phyloP scores from a whole-genome alignment of 2,329 filamentous ascomycete genomes.

The Rhytidhysteron rufulum region DNA sequence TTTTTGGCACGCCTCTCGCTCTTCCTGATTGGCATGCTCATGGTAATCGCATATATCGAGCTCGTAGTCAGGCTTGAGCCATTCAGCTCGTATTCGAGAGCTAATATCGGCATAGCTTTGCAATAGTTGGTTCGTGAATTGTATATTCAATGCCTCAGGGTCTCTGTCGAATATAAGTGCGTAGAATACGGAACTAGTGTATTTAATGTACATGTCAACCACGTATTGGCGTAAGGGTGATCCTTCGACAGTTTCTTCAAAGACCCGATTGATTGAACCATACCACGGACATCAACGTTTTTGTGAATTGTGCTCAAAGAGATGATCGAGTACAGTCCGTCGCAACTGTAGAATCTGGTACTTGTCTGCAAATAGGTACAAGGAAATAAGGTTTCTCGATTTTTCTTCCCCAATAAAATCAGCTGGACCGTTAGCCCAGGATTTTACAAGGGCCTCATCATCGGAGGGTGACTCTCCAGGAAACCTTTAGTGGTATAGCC shows the following conservation, averaged over 20 bases:
- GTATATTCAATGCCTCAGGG: neutral
- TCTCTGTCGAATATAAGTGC: neutral
- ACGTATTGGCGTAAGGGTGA: slow-evolving; percentile 2
- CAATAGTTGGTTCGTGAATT: neutral
- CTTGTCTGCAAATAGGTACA: slow-evolving; percentile 8
- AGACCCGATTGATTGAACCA: neutral
- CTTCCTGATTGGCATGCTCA: slow-evolving; percentile 4
- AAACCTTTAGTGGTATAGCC: slow-evolving; percentile 9
- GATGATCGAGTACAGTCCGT: neutral
- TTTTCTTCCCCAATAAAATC: neutral
- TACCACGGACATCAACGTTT: neutral
- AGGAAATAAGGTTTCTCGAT: neutral
- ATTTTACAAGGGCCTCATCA: neutral
- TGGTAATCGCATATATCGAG: slow-evolving; percentile 8
- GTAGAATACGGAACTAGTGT: neutral
- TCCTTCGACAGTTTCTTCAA: neutral
- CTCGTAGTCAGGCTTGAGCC: neutral
- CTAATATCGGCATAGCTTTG: neutral
- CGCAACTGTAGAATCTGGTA: slow-evolving; percentile 1
- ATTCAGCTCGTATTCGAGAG: neutral
- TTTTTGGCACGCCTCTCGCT: neutral
- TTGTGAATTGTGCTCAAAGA: neutral
- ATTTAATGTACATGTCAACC: slow-evolving; percentile 1
- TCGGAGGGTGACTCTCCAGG: neutral
- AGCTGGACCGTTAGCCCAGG: neutral